Evolutionary conservation across 2,329 filamentous ascomycete genomes (phyloP), one percentile per base, ranked within the genome.

Genomic region (Gaeumannomyces sp.): DNA sequence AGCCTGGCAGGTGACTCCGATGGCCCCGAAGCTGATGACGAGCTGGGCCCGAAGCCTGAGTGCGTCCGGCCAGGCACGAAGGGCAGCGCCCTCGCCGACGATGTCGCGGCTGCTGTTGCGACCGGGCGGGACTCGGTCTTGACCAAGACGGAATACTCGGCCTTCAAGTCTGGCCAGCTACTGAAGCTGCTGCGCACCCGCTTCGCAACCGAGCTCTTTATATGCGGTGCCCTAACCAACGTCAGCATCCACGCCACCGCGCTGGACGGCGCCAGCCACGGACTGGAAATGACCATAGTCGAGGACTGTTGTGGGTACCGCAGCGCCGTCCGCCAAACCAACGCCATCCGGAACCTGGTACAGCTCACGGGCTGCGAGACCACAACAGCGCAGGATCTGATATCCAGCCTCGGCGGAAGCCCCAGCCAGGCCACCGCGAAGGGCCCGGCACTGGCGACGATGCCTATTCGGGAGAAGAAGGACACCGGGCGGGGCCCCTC

Each of bases 191-290:
- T 98, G 60, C 86, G 93, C n/a, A 87, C 88, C n/a, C 90, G 88
- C 68, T 88, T 97, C 69, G 87, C 96, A 66, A 97, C 93, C 2
- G 91, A 97, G 71, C 80, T 99, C 16, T 97, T 91, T 76, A 85
- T 98, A 29, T 96, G 91, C 72, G 95, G 95, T 28, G 89, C 90
- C 59, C 83, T 96, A 61, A 91, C 89, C 59, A 97, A 98, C 71
- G 81, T 96, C 50, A 93, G 93, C 38, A 88, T 98, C 60, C 93
- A 95, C 73, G 94, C 95, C 10, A 97, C 94, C 1, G 93, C 93
- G 4, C 82, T 96, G 68, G 95, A 97, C 72, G 95, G 94, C 14
- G 93, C 92, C 1, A 86, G 90, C 27, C 90, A 97, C 75, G 95
- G 93, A 5, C 88, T 96, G 71, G 82, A 86, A n/a, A 92, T 97